These are phyloP conservation scores for Pseudocercospora macadamiae DNA, from an alignment of 2,329 filamentous ascomycete genomes.

Conservation along the genomic window DNA sequence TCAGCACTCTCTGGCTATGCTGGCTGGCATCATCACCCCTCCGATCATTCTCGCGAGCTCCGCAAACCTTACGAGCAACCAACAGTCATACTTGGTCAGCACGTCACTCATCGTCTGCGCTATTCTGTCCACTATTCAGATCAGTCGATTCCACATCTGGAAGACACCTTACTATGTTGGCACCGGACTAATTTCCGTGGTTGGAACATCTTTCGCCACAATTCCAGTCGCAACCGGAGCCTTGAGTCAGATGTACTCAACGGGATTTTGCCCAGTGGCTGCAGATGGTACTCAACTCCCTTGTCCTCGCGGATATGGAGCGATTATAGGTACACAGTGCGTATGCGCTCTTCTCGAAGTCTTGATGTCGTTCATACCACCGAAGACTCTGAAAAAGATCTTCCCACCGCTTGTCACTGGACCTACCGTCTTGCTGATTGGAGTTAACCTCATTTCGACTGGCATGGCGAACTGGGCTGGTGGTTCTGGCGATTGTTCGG, in stretches of 20 bases:
- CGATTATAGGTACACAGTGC: constrained; percentile 67
- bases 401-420: constrained; percentile 79
- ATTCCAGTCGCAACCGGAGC: constrained; percentile 74
- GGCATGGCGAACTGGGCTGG: constrained; percentile 81
- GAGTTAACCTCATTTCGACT: constrained; percentile 69
- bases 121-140: constrained; percentile 73
- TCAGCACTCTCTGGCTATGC: constrained; percentile 78
- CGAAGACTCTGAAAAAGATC: constrained; percentile 64
- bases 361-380: constrained; percentile 72
- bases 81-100: constrained; percentile 78
- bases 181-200: constrained; percentile 78
- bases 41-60: constrained; percentile 72
- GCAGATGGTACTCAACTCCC: constrained; percentile 67
- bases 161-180: constrained; percentile 75
- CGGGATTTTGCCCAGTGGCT: constrained; percentile 66
- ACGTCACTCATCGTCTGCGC: constrained; percentile 79
- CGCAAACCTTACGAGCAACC: constrained; percentile 62
- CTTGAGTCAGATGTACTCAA: constrained; percentile 75
- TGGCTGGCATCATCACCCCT: constrained; percentile 70
- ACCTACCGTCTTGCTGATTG: constrained; percentile 70
- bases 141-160: constrained; percentile 73
- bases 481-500: constrained; percentile 63
- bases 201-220: constrained; percentile 76
- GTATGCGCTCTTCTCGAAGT: constrained; percentile 65
- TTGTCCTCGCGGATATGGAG: constrained; percentile 76